Conservation (phyloP, 768 basidiomycete species). For the Omphalotus guepiniiformis region DNA sequence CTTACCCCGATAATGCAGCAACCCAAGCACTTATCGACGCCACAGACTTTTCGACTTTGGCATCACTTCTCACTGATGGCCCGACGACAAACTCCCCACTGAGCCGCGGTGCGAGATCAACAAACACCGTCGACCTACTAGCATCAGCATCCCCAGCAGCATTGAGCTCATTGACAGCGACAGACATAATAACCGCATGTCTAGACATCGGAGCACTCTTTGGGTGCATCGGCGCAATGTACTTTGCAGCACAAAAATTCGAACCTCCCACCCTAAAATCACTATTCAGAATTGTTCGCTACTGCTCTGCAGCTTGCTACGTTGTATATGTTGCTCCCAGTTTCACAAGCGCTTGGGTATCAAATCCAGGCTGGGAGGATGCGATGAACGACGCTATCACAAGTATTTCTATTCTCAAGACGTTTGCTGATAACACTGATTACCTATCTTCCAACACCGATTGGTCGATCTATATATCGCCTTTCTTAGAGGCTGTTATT, state of each 20-base stretch:
- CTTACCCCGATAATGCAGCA: background rate
- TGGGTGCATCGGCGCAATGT: background rate
- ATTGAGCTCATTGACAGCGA: background rate
- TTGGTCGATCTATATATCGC: background rate
- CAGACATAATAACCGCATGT: too few relatives aligned
- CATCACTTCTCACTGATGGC: background rate
- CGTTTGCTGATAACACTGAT: background rate
- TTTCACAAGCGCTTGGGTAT: background rate
- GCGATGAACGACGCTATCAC: background rate
- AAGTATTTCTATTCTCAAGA: background rate
- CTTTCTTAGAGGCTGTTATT: background rate
- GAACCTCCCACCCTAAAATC: background rate
- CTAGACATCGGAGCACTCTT: too few relatives aligned
- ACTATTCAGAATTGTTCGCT: background rate
- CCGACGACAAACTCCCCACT: background rate
- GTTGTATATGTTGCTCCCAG: background rate
- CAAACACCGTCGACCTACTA: background rate
- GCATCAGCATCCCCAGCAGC: background rate
- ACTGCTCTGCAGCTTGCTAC: background rate
- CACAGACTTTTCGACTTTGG: background rate
- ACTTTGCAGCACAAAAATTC: background rate
- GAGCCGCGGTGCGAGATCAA: background rate
- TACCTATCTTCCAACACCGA: background rate
- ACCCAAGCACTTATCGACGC: background rate
- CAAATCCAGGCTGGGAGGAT: background rate